phyloP scores from a whole-genome alignment of 192 early-diverging fungal species.

The Coemansia sp. region DNA sequence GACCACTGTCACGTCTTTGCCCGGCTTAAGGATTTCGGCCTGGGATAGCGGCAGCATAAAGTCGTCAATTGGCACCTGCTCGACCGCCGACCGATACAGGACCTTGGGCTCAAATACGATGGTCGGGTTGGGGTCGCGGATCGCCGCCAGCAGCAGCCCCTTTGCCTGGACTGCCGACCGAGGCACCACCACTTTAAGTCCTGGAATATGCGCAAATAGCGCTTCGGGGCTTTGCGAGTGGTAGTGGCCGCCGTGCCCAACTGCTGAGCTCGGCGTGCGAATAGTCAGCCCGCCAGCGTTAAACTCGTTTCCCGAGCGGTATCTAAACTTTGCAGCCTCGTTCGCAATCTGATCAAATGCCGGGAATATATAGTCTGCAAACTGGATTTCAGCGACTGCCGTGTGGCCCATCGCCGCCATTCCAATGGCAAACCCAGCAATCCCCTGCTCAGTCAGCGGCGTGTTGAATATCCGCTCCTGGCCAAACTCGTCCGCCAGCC shows the following conservation, averaged over 20 bases:
- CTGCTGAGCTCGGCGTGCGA: conserved; percentile 87
- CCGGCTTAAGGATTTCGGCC: conserved; percentile 83
- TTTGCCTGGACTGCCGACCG: conserved; percentile 94
- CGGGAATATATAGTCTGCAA: conserved; percentile 98
- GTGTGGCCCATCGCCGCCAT: conserved; percentile 93
- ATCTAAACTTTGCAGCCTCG: conserved; percentile 96
- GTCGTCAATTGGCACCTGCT: conserved; percentile 90
- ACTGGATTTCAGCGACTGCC: conserved; percentile 98
- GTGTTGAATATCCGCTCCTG: conserved; percentile 95
- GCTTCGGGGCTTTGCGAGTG: conserved; percentile 95
- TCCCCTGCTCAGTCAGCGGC: conserved; percentile 92
- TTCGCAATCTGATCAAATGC: conserved; percentile 98
- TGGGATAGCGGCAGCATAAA: conserved; percentile 88
- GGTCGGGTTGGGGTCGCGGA: conserved; percentile 91
- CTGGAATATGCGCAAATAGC: conserved; percentile 93
- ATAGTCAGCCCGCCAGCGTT: conserved; percentile 88
- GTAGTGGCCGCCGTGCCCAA: conserved; percentile 97
- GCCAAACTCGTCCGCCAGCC: conserved; percentile 87
- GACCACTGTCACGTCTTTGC: conserved; percentile 87
- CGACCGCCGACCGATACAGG: conserved; percentile 91
- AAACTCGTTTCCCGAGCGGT: conserved; percentile 91
- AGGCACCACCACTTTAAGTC: conserved; percentile 90
- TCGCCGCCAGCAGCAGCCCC: conserved; percentile 84
- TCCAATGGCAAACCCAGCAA: conserved; percentile 94
- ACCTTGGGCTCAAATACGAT: conserved; percentile 97